Conservation (phyloP, 257 asterid genomes). For the Linaria vulgaris region DNA sequence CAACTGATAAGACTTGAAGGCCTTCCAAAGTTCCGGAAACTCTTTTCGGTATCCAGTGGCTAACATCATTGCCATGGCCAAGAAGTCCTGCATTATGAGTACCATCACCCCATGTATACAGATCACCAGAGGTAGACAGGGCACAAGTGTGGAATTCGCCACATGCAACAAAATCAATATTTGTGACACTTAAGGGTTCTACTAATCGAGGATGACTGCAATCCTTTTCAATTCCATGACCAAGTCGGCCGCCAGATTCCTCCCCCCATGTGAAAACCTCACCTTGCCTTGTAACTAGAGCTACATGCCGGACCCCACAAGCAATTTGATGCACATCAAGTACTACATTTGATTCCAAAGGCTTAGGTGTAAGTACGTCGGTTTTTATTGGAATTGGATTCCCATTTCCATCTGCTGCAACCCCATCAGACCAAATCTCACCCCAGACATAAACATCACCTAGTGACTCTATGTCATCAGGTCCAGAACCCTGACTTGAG, state of each 20-base stretch:
- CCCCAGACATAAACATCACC: slow-evolving; percentile 99
- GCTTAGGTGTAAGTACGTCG: slow-evolving; percentile 73
- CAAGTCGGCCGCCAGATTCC: slow-evolving; percentile 86
- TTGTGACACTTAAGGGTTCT: slow-evolving; percentile 71
- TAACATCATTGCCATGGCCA: slow-evolving; percentile 82
- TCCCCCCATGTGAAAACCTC: slow-evolving; percentile 97
- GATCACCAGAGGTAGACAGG: slow-evolving; percentile 69
- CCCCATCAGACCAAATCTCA: slow-evolving; percentile 80
- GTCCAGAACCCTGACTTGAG: slow-evolving; percentile 85
- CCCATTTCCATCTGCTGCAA: slow-evolving; percentile 53
- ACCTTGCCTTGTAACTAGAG: slow-evolving; percentile 89
- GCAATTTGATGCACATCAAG: slow-evolving; percentile 85
- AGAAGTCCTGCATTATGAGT: slow-evolving; percentile 79
- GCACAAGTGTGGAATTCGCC: slow-evolving; percentile 93
- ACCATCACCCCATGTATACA: slow-evolving; percentile 98
- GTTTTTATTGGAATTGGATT: slow-evolving; percentile 49
- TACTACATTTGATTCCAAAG: slow-evolving; percentile 74
- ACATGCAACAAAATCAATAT: slow-evolving; percentile 70
- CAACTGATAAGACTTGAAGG: slow-evolving; percentile 73
- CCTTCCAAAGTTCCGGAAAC: slow-evolving; percentile 78
- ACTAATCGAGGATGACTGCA: slow-evolving; percentile 68
- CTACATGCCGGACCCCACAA: slow-evolving; percentile 82
- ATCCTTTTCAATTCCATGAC: slow-evolving; percentile 84
- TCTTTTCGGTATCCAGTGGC: slow-evolving; percentile 94
- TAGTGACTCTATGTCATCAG: slow-evolving; percentile 88